These are phyloP conservation scores for Suillus bovinus DNA, from an alignment of 768 basidiomycete genomes.

Conservation along the genomic window DNA sequence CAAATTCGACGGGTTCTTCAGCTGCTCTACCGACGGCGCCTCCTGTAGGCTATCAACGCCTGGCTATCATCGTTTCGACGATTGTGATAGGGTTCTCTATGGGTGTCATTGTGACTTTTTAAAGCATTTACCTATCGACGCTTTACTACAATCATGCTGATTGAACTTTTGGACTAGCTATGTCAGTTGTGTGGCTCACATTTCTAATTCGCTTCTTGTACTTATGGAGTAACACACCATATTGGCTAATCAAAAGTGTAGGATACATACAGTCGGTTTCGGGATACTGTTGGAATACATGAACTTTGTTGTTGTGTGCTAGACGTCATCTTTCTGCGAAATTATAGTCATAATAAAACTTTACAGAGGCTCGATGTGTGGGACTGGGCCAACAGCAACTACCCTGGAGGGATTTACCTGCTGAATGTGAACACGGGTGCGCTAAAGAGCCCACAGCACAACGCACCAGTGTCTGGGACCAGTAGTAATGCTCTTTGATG, in stretches of 20 bases:
- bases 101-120: constrained; percentile 28
- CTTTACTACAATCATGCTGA: neutral
- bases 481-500: constrained; percentile 47
- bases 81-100: constrained; percentile 26
- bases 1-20: constrained; percentile 12
- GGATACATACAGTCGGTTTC: neutral
- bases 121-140: constrained; percentile 3
- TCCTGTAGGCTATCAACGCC: constrained; percentile 25
- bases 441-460: neutral
- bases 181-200: neutral
- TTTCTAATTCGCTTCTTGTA: neutral
- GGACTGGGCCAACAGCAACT: constrained; percentile 74
- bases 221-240: neutral
- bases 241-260: neutral
- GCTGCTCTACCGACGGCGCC: constrained; percentile 11
- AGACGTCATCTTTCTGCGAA: constrained; percentile 16
- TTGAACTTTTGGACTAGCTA: neutral
- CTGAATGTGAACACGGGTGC: constrained; percentile 9
- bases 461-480: constrained; percentile 31
- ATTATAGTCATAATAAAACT: neutral
- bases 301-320: constrained; percentile 9
- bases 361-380: constrained; percentile 63
- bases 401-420: constrained; percentile 81
- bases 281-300: neutral
- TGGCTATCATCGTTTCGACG: constrained; percentile 27